Percentiles rank a stretch among this genome's conserved stretches.
Conservation (phyloP, 495 filamentous ascomycete species). For the Amniculicola lignicola region DNA sequence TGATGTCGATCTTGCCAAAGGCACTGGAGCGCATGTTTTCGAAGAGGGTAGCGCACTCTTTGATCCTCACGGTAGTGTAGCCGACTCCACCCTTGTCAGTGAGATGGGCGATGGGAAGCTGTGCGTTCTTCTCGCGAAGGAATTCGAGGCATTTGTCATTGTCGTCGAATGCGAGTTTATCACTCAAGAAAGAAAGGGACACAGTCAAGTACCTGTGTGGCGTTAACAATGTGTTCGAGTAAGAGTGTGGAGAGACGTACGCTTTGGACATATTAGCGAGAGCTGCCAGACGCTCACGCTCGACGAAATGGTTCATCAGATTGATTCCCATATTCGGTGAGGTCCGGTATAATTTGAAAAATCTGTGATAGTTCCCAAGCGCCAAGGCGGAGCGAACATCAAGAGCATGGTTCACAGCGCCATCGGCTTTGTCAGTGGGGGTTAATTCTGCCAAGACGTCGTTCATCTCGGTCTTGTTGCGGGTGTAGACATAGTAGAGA, state of each 20-base stretch:
- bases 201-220: slow-evolving; percentile 77
- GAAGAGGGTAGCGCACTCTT: slow-evolving; percentile 48
- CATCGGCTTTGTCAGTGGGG: slow-evolving; percentile 82
- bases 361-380: slow-evolving; percentile 92
- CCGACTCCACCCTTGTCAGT: slow-evolving; percentile 40
- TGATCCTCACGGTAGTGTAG: slow-evolving; percentile 35
- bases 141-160: slow-evolving; percentile 88
- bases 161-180: slow-evolving; percentile 93
- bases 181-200: slow-evolving; percentile 85
- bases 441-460: slow-evolving; percentile 97
- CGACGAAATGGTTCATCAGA: slow-evolving; percentile 98
- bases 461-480: slow-evolving; percentile 97
- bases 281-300: slow-evolving; percentile 85
- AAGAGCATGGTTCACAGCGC: slow-evolving; percentile 84
- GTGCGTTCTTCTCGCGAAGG: slow-evolving; percentile 71
- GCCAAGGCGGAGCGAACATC: slow-evolving; percentile 87
- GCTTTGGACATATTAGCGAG: slow-evolving; percentile 87
- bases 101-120: slow-evolving; percentile 80
- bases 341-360: slow-evolving; percentile 91
- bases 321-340: slow-evolving; percentile 97
- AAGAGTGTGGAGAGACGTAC: slow-evolving; percentile 57
- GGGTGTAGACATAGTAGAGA: slow-evolving; percentile 98
- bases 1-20: slow-evolving; percentile 87
- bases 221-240: slow-evolving; percentile 40
- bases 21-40: slow-evolving; percentile 67